Conservation (phyloP, 495 filamentous ascomycete genomes). For the Trichoderma gamsii region DNA sequence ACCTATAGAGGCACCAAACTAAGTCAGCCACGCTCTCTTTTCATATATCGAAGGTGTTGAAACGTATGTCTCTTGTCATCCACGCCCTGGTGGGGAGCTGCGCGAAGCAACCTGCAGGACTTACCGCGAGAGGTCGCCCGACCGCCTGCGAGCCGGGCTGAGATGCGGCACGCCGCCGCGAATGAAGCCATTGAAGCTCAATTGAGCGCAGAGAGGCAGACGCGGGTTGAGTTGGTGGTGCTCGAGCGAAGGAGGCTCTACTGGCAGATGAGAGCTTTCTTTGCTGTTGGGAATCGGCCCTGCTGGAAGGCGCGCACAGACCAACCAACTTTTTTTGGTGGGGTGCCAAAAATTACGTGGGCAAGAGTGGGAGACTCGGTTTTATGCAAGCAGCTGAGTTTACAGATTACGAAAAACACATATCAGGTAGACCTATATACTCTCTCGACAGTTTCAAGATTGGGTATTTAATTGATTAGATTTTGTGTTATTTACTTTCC, state of each 20-base stretch:
- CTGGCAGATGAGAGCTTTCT: conserved; percentile 6
- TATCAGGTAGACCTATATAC: too few relatives aligned
- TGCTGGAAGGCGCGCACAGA: conserved; percentile 10
- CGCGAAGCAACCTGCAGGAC: conserved; percentile 8
- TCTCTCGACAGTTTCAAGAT: too few relatives aligned
- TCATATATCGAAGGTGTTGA: conserved; percentile 6
- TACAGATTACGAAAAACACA: neutral
- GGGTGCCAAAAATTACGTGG: neutral
- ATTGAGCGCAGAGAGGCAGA: conserved; percentile 9
- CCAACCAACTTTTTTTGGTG: conserved; percentile 14
- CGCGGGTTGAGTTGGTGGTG: conserved; percentile 1
- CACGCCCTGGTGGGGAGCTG: conserved; percentile 42
- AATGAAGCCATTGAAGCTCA: conserved; percentile 15
- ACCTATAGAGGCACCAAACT: conserved; percentile 35
- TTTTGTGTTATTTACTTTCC: too few relatives aligned
- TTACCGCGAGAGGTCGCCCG: conserved; percentile 6
- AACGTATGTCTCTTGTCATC: conserved; percentile 46
- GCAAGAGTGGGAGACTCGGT: too few relatives aligned
- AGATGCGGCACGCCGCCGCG: conserved; percentile 14
- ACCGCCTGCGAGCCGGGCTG: conserved; percentile 10
- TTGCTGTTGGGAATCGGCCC: conserved; percentile 10
- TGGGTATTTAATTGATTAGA: too few relatives aligned
- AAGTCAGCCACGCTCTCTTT: conserved; percentile 8
- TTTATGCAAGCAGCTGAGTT: too few relatives aligned
- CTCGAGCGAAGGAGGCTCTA: neutral